Conservation (phyloP, 2,329 filamentous ascomycete genomes). For the Ophioceras dolichostomum region DNA sequence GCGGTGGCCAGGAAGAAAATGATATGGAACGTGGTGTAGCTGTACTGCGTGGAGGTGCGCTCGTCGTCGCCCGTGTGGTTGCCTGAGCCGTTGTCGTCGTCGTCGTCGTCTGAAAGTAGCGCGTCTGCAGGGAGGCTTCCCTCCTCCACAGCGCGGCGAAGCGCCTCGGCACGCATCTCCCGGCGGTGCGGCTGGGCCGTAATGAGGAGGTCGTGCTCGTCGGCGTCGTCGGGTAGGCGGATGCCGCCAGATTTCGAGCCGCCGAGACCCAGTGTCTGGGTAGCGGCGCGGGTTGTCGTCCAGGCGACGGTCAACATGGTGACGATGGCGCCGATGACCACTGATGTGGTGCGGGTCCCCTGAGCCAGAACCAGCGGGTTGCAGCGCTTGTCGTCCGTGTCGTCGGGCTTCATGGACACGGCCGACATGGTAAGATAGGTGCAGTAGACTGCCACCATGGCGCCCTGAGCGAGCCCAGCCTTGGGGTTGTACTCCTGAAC, state of each 20-base stretch:
- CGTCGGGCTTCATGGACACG: constrained; percentile 94
- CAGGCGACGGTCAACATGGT: constrained; percentile 97
- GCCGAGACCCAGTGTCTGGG: constrained; percentile 70
- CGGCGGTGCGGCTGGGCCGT: constrained; percentile 75
- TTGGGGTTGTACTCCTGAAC: constrained; percentile 89
- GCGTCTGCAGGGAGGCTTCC: constrained; percentile 87
- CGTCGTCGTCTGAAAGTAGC: constrained; percentile 59
- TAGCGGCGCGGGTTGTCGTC: constrained; percentile 91
- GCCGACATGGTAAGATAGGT: constrained; percentile 97
- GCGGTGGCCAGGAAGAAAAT: constrained; percentile 95
- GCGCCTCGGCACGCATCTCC: constrained; percentile 85
- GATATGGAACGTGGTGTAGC: constrained; percentile 88
- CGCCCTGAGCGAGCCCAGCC: constrained; percentile 90
- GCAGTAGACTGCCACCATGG: constrained; percentile 96
- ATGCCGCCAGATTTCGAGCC: constrained; percentile 41
- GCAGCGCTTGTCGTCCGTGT: constrained; percentile 82
- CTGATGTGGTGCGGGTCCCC: constrained; percentile 78
- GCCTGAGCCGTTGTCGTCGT: constrained; percentile 51
- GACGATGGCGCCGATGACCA: constrained; percentile 85
- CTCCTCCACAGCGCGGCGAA: constrained; percentile 84
- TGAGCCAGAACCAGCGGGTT: constrained; percentile 82
- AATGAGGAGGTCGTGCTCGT: constrained; percentile 65
- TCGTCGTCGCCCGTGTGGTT: constrained; percentile 62
- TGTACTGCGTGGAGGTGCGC: constrained; percentile 82
- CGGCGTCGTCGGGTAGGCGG: constrained; percentile 47